Evolutionary conservation across 2,329 filamentous ascomycete genomes (phyloP), one percentile per base, ranked within the genome.

Genomic region (Fusarium pseudonygamai): DNA sequence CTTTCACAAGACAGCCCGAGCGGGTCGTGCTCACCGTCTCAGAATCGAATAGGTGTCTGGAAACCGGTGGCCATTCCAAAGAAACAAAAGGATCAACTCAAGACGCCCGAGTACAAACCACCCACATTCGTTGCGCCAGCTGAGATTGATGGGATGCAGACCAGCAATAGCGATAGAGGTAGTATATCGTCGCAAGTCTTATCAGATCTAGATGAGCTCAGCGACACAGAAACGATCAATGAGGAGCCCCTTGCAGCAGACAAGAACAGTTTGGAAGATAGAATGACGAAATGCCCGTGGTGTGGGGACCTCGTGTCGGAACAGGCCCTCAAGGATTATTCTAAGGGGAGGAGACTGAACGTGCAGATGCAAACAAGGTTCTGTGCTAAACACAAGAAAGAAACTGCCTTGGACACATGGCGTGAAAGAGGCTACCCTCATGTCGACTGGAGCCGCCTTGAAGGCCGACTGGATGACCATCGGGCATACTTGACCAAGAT

Each of bases 361-460:
- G 86, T 92, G 40, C 84, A 85, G 37, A 84, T 88, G 75, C 90
- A 93, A 79, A 83, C 86, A 26, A 84, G 81, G 24, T 93, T 94
- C 80, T 94, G 92, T 79, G 84, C 86, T 47, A 82, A 85, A 13
- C 93, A 94, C 83, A 89, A 88, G 75, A 86, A 84, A 66, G 82
- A 84, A 36, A 83, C 87, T 6, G 92, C 91, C 5, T 74, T 82
- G 61, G 81, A 84, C 13, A 79, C 80, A 7, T 89, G 87, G 83
- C 77, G 72, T 15, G 79, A 85, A 20, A 87, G 84, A 47, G 87
- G 88, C 1, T 96, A 96, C 79, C 94, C 94, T 0, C 79, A 82
- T 0, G 92, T 97, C 58, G 83, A 93, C 65, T 97, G 94, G 93
- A 80, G 82, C 2, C 77, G 73, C 1, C 85, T 97, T 30, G 85